These are phyloP conservation scores for Paramecium sexaurelia DNA, from an alignment of 73 alveolate species.

Conservation along the genomic window DNA sequence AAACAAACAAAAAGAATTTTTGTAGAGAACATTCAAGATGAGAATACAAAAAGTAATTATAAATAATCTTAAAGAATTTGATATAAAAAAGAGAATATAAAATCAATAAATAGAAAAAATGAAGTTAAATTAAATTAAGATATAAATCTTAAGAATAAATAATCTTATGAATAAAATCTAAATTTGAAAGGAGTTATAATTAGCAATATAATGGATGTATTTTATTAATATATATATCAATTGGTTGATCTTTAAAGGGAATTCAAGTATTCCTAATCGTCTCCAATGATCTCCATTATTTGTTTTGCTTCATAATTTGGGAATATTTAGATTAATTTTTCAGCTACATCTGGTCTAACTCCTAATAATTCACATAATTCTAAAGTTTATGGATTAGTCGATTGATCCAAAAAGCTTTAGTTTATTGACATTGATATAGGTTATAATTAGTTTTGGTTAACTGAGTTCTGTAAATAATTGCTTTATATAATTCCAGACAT, in stretches of 20 bases:
- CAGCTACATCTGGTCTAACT: constrained; percentile 19
- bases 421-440: not conserved
- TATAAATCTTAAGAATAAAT: no score
- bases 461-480: no score
- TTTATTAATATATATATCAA: not conserved
- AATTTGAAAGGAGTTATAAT: not conserved
- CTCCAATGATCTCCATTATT: not conserved
- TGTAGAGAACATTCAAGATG: not conserved
- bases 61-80: constrained; percentile 27
- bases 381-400: not conserved
- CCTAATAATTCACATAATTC: not conserved
- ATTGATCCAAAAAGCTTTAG: not conserved
- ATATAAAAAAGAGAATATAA: constrained; percentile 57
- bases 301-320: not conserved
- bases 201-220: not conserved
- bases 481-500: no score
- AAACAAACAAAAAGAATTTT: not conserved
- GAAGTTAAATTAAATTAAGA: no score
- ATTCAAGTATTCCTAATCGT: not conserved
- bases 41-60: not conserved
- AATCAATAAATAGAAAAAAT: no score
- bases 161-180: no score
- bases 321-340: not conserved
- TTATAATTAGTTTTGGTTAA: no score
- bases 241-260: constrained; percentile 27